Evolutionary conservation across 176 grass and related monocot genomes (phyloP).

Genomic region (Carex cristatella): DNA sequence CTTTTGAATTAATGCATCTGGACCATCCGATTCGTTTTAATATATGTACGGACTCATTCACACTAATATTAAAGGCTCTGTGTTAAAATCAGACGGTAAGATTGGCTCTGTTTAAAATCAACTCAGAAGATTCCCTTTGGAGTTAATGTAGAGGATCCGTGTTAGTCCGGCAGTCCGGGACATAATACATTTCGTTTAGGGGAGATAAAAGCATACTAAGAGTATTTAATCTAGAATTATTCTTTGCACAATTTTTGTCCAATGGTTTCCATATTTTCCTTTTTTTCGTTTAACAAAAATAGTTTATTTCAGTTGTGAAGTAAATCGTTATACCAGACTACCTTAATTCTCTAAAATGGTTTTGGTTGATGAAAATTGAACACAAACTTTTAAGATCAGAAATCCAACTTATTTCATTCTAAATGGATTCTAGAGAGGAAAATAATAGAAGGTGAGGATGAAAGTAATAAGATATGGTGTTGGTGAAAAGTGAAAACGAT

Average conservation of each 20-base stretch:
- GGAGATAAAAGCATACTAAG: background rate
- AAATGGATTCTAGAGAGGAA: background rate
- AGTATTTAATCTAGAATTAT: background rate
- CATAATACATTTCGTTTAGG: background rate
- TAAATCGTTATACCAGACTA: background rate
- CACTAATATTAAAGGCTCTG: too few relatives aligned
- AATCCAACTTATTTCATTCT: background rate
- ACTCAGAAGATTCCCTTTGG: too few relatives aligned
- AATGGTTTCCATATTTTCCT: background rate
- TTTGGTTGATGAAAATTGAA: too few relatives aligned
- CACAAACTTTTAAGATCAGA: too few relatives aligned
- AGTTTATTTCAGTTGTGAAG: background rate
- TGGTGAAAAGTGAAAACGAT: slow-evolving; percentile 7
- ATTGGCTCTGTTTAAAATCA: too few relatives aligned
- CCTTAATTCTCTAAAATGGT: too few relatives aligned
- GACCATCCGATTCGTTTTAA: too few relatives aligned
- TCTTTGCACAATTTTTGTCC: background rate
- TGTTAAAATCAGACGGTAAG: too few relatives aligned
- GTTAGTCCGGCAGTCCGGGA: background rate
- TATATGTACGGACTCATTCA: too few relatives aligned
- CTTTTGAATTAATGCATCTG: too few relatives aligned
- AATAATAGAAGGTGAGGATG: background rate
- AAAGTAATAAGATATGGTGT: background rate
- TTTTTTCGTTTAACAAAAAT: background rate
- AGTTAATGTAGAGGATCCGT: too few relatives aligned